These are phyloP conservation scores for Trichoderma polysporum DNA, from an alignment of 2,329 filamentous ascomycete species.

Conservation along the genomic window DNA sequence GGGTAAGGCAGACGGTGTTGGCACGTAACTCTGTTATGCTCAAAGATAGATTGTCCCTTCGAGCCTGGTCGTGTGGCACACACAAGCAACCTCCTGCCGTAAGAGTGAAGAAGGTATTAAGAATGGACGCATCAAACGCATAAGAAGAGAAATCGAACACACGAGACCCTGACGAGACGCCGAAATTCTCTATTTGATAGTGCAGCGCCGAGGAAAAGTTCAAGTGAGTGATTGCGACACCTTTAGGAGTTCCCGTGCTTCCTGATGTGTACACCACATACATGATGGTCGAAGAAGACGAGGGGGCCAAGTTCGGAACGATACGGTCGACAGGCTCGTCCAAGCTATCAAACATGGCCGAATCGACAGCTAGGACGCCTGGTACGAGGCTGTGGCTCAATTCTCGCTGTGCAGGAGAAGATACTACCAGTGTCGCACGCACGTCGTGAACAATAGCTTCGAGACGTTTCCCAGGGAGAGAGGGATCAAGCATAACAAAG, in stretches of 20 bases:
- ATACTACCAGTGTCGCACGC: too few species aligned
- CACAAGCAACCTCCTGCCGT: constrained; percentile 29
- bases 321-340: too few species aligned
- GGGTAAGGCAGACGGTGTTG: constrained; percentile 21
- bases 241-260: not conserved
- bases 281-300: too few species aligned
- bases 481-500: constrained; percentile 4
- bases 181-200: too few species aligned
- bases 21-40: constrained; percentile 15
- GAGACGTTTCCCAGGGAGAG: not conserved
- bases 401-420: too few species aligned
- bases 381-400: too few species aligned
- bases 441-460: not conserved
- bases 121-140: constrained; percentile 25
- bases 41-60: constrained; percentile 19
- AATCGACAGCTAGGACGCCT: not conserved
- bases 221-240: not conserved
- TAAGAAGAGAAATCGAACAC: too few species aligned
- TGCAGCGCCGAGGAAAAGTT: too few species aligned
- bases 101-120: constrained; percentile 27
- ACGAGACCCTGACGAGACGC: too few species aligned
- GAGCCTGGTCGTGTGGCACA: constrained; percentile 16
- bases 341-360: too few species aligned
- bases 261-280: not conserved
- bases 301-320: too few species aligned